phyloP scores from a whole-genome alignment of 2,329 filamentous ascomycete genomes.

The Apiospora kogelbergensis region DNA sequence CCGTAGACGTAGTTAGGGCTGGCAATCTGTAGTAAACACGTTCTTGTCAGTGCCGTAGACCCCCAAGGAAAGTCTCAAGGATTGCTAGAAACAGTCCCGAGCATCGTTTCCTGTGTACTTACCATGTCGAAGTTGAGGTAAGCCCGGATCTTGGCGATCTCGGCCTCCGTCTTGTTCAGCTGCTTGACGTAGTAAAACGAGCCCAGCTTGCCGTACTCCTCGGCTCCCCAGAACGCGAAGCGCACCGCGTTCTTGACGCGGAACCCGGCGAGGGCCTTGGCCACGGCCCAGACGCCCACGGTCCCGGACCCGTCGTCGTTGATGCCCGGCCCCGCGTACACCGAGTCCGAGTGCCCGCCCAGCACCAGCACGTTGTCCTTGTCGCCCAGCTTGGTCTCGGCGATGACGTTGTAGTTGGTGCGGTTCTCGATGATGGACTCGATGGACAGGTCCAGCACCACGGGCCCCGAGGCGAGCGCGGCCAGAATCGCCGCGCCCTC shows the following conservation, averaged over 20 bases:
- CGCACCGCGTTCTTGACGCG: constrained; percentile 48
- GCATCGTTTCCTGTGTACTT: neutral
- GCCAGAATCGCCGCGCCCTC: constrained; percentile 38
- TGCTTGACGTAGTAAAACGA: constrained; percentile 50
- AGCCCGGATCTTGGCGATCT: constrained; percentile 49
- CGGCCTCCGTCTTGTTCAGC: constrained; percentile 41
- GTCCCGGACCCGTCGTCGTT: constrained; percentile 64
- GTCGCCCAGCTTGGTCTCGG: constrained; percentile 49
- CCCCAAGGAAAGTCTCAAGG: neutral
- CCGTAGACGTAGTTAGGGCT: constrained; percentile 51
- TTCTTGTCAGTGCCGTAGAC: neutral
- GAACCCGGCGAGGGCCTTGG: constrained; percentile 42
- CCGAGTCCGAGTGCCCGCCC: constrained; percentile 48
- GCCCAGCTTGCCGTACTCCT: constrained; percentile 49
- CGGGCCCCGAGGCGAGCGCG: constrained; percentile 19
- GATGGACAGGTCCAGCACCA: constrained; percentile 36
- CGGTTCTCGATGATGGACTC: constrained; percentile 49
- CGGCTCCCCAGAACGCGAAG: constrained; percentile 53
- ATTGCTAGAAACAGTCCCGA: too few relatives aligned
- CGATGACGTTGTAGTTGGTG: constrained; percentile 52
- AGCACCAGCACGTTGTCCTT: constrained; percentile 47
- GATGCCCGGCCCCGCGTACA: constrained; percentile 54
- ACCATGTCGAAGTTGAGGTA: constrained; percentile 61
- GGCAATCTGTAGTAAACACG: constrained; percentile 33
- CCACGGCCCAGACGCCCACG: constrained; percentile 45